A percentile compares a stretch with the other conserved stretches of the same genome.
Evolutionary conservation across 352 stramenopile species (phyloP).

Genomic region (Saprolegnia parasitica): DNA sequence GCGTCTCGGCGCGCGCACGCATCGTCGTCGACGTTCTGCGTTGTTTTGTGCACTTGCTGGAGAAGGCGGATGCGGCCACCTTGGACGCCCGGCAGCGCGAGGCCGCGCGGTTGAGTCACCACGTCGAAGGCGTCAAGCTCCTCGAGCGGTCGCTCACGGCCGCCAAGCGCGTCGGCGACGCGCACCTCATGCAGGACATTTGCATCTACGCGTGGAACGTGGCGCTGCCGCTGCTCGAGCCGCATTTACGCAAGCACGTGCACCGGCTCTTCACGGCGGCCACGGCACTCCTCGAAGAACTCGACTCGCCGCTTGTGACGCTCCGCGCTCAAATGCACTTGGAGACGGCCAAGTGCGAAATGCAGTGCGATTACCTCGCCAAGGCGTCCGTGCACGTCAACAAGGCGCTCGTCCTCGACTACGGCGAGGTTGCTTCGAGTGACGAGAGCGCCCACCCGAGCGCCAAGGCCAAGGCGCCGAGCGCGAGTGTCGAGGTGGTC

Average conservation of each 20-base stretch:
- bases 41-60: constrained; percentile 9
- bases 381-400: constrained; percentile 64
- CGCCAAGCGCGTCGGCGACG: constrained; percentile 65
- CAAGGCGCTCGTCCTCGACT: constrained; percentile 64
- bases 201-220: constrained; percentile 83
- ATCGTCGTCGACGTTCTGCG: constrained; percentile 10
- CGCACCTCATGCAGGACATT: constrained; percentile 71
- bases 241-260: constrained; percentile 60
- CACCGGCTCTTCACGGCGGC: constrained; percentile 64
- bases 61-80: constrained; percentile 30
- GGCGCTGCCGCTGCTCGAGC: constrained; percentile 69
- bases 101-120: constrained; percentile 37
- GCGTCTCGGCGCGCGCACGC: constrained; percentile 1
- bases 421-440: constrained; percentile 33
- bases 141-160: constrained; percentile 76
- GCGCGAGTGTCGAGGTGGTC: constrained; percentile 31
- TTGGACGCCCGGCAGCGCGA: constrained; percentile 38
- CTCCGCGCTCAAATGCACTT: constrained; percentile 77
- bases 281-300: constrained; percentile 56
- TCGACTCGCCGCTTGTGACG: constrained; percentile 72
- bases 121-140: constrained; percentile 67
- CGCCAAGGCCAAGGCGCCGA: background rate
- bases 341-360: constrained; percentile 82
- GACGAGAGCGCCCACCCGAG: constrained; percentile 34
- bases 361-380: constrained; percentile 75